Conservation (phyloP, 306 rosid genomes). For the Trifolium subterraneum region DNA sequence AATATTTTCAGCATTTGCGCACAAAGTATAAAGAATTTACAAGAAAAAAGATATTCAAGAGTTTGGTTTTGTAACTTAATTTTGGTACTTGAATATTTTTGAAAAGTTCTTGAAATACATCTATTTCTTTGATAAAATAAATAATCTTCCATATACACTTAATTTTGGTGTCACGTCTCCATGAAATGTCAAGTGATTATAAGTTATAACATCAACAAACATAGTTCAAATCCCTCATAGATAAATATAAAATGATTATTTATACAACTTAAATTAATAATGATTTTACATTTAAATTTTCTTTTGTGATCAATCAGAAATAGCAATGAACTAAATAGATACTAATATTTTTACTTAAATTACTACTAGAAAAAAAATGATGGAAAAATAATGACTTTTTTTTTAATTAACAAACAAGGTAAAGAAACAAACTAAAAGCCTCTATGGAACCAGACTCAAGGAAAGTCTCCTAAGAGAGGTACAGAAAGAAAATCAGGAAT, state of each 20-base stretch:
- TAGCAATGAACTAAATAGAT: not conserved
- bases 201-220: too few relatives aligned
- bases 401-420: not conserved
- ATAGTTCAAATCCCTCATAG: too few relatives aligned
- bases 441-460: not conserved
- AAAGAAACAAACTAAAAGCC: constrained; percentile 5
- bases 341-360: not conserved
- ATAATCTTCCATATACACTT: not conserved
- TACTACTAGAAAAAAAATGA: constrained; percentile 26
- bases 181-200: not conserved
- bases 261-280: too few relatives aligned
- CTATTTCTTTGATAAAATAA: not conserved
- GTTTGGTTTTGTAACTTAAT: too few relatives aligned
- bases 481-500: not conserved
- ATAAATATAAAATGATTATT: too few relatives aligned
- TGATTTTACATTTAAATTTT: too few relatives aligned
- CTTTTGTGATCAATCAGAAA: too few relatives aligned
- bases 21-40: too few relatives aligned
- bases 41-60: too few relatives aligned
- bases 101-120: not conserved
- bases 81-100: too few relatives aligned
- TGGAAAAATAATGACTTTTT: constrained; percentile 31
- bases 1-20: too few relatives aligned
- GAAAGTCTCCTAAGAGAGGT: not conserved
- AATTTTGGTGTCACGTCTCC: not conserved